A percentile compares a stretch with the other conserved stretches of the same genome.
Conservation (phyloP, 2,329 filamentous ascomycete species). For the Colletotrichum limetticola region DNA sequence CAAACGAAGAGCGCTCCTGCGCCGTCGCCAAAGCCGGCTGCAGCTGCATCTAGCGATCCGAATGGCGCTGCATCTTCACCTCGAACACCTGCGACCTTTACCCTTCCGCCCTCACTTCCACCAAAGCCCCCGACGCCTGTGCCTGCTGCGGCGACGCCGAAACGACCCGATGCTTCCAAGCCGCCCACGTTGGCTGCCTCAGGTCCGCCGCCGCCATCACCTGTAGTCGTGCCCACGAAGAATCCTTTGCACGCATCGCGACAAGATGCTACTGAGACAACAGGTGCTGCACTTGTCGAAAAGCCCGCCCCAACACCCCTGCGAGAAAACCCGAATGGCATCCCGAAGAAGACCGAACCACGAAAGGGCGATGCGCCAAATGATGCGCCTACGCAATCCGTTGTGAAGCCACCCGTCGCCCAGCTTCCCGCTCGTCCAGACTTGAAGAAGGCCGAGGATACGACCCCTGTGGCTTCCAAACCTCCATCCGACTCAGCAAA, state of each 20-base stretch:
- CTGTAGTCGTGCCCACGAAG: background rate
- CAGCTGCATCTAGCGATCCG: background rate
- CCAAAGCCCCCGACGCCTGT: slow-evolving; percentile 22
- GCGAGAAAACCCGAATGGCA: background rate
- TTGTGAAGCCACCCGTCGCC: background rate
- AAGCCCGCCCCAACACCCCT: background rate
- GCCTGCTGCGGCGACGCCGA: background rate
- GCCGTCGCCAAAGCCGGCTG: slow-evolving; percentile 10
- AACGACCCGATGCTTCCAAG: slow-evolving; percentile 7
- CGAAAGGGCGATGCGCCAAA: slow-evolving; percentile 1
- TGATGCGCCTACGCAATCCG: background rate
- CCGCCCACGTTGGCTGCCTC: background rate
- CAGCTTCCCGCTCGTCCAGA: slow-evolving; percentile 41
- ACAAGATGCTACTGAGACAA: slow-evolving; percentile 12
- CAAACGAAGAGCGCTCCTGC: slow-evolving; percentile 8
- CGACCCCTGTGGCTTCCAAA: slow-evolving; percentile 43
- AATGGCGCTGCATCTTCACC: slow-evolving; percentile 8
- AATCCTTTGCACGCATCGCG: slow-evolving; percentile 28
- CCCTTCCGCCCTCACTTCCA: background rate
- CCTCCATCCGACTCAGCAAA: slow-evolving; percentile 49
- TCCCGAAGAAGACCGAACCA: slow-evolving; percentile 19
- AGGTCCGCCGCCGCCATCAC: background rate
- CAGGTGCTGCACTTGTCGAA: background rate
- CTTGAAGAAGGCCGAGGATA: slow-evolving; percentile 44
- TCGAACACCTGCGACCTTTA: slow-evolving; percentile 1